Percentiles rank a stretch among this genome's conserved stretches.
Evolutionary conservation across 768 basidiomycete species (phyloP).

Genomic region (Kwoniella heveanensis): DNA sequence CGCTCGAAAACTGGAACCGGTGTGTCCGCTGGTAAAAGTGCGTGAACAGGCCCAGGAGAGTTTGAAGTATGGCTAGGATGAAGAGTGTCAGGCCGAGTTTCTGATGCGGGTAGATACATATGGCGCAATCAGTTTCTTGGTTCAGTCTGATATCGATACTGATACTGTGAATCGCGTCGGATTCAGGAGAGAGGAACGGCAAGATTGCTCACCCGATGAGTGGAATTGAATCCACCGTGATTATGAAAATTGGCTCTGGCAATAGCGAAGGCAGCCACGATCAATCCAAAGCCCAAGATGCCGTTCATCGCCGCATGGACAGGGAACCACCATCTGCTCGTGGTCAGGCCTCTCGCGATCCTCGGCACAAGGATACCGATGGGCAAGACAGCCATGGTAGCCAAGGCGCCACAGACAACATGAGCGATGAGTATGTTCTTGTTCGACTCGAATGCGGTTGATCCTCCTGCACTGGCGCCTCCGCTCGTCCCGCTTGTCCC

Average conservation of each 20-base stretch:
- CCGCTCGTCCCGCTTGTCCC: background rate
- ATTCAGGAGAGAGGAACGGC: too few species aligned
- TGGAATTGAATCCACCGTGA: constrained; percentile 24
- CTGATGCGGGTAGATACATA: too few species aligned
- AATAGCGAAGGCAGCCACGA: constrained; percentile 30
- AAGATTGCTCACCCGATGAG: constrained; percentile 29
- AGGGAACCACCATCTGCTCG: constrained; percentile 60
- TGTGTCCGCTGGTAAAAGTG: constrained; percentile 22
- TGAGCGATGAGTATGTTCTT: constrained; percentile 61
- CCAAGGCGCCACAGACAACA: constrained; percentile 61
- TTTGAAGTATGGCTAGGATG: constrained; percentile 61
- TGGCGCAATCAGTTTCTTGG: too few species aligned
- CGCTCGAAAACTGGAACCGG: constrained; percentile 25
- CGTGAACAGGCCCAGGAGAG: constrained; percentile 14
- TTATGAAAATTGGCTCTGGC: constrained; percentile 9
- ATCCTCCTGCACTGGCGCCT: constrained; percentile 24
- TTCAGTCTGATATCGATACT: too few species aligned
- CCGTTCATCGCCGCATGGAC: constrained; percentile 64
- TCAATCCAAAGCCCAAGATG: constrained; percentile 49
- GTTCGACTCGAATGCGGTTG: constrained; percentile 45
- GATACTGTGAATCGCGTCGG: too few species aligned
- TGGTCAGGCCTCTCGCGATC: constrained; percentile 61
- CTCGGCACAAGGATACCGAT: constrained; percentile 63
- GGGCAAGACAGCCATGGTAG: constrained; percentile 63
- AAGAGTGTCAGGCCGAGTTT: constrained; percentile 62